Conservation (phyloP, 331 rosid species). For the Malus hybrid region DNA sequence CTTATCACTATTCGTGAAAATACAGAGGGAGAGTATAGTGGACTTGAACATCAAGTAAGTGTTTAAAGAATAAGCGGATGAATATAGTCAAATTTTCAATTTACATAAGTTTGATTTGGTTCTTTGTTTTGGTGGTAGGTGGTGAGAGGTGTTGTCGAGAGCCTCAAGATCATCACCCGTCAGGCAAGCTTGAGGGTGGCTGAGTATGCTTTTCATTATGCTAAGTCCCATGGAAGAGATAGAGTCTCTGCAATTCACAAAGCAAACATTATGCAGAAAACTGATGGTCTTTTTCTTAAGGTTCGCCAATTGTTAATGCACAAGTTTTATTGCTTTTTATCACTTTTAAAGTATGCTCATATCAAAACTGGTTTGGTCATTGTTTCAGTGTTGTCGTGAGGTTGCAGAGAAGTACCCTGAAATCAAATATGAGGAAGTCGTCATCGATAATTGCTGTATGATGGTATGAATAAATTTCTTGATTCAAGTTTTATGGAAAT, state of each 20-base stretch:
- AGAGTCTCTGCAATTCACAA: constrained; percentile 97
- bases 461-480: constrained; percentile 32
- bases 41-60: constrained; percentile 96
- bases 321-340: neutral
- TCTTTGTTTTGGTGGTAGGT: constrained; percentile 45
- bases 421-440: constrained; percentile 49
- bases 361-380: constrained; percentile 8
- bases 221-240: constrained; percentile 82
- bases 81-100: neutral
- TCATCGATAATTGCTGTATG: constrained; percentile 63
- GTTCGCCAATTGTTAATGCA: constrained; percentile 21
- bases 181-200: constrained; percentile 97
- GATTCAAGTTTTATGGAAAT: neutral
- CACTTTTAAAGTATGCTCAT: constrained; percentile 1
- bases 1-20: constrained; percentile 95
- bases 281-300: constrained; percentile 97
- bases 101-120: constrained; percentile 3
- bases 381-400: constrained; percentile 66
- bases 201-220: constrained; percentile 94
- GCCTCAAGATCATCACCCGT: constrained; percentile 93
- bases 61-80: neutral
- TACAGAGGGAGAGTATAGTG: constrained; percentile 95
- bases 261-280: constrained; percentile 97
- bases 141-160: constrained; percentile 96
- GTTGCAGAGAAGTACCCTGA: constrained; percentile 64